These are phyloP conservation scores for Podospora sp. DNA, from an alignment of 495 filamentous ascomycete species.

Conservation along the genomic window DNA sequence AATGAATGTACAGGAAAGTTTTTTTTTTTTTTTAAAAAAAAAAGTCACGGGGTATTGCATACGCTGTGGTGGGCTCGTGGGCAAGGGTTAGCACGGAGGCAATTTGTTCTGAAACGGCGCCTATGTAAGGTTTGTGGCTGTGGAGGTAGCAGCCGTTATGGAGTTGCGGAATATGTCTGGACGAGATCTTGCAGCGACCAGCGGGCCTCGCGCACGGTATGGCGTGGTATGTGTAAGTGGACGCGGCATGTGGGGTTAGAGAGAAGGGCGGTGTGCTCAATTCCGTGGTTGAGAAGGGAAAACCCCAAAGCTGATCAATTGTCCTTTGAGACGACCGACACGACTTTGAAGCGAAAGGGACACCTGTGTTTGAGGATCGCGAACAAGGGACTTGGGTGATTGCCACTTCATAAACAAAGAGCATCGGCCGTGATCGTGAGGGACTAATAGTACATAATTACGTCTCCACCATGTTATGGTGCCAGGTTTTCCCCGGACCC, in stretches of 20 bases:
- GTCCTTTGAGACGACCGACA: background rate
- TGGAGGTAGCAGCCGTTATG: slow-evolving; percentile 13
- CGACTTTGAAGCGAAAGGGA: background rate
- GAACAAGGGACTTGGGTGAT: background rate
- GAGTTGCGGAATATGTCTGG: background rate
- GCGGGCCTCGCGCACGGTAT: background rate
- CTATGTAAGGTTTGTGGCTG: slow-evolving; percentile 23
- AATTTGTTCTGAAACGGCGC: slow-evolving; percentile 30
- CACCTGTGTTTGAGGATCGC: background rate
- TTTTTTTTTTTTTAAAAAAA: no score
- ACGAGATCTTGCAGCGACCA: background rate
- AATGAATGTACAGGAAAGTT: background rate
- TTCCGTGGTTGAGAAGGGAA: background rate
- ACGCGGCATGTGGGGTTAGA: background rate
- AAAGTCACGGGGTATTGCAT: slow-evolving; percentile 21
- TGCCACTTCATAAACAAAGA: slow-evolving; percentile 2
- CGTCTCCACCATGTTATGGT: background rate
- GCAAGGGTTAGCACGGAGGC: slow-evolving; percentile 11
- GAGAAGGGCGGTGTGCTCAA: slow-evolving; percentile 1
- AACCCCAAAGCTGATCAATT: background rate
- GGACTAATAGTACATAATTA: slow-evolving; percentile 24
- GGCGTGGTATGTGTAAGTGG: background rate
- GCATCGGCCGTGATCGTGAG: slow-evolving; percentile 4
- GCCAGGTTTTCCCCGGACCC: background rate
- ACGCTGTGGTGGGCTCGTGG: slow-evolving; percentile 11